Percentiles rank a stretch among this genome's conserved stretches.
Evolutionary conservation across 2,329 filamentous ascomycete genomes (phyloP).

Genomic region (Parafenestella ontariensis): DNA sequence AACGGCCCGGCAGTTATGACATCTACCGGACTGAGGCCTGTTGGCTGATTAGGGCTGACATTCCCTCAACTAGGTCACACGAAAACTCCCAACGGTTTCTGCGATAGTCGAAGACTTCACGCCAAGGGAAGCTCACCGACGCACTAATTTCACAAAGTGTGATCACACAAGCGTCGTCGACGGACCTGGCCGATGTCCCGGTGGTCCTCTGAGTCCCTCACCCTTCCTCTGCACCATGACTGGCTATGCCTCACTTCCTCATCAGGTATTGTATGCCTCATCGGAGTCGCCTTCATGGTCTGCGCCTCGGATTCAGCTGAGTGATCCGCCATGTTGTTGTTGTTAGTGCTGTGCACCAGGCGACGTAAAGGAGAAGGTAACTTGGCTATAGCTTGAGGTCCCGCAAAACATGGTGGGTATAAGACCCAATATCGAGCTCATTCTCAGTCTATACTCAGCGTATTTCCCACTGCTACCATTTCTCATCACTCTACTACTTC

Average conservation of each 20-base stretch:
- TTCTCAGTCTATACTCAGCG: neutral
- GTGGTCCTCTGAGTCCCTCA: neutral
- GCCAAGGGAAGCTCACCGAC: neutral
- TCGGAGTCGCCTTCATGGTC: neutral
- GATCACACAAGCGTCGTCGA: neutral
- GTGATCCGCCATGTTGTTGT: neutral
- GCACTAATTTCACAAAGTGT: neutral
- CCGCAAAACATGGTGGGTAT: neutral
- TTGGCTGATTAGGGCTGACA: neutral
- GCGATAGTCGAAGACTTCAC: neutral
- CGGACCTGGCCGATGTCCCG: neutral
- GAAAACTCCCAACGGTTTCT: neutral
- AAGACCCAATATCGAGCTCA: neutral
- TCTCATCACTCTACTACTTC: too few species aligned
- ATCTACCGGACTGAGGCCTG: neutral
- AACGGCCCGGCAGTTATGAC: neutral
- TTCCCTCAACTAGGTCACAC: neutral
- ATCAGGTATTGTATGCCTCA: conserved; percentile 1
- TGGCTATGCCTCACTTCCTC: neutral
- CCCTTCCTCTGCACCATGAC: neutral
- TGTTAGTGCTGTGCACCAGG: neutral
- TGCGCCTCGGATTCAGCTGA: neutral
- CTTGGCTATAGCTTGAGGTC: neutral
- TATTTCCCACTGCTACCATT: neutral
- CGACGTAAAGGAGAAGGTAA: neutral